phyloP scores from a whole-genome alignment of 2,329 filamentous ascomycete species.

The Cordyceps cateniannulata region DNA sequence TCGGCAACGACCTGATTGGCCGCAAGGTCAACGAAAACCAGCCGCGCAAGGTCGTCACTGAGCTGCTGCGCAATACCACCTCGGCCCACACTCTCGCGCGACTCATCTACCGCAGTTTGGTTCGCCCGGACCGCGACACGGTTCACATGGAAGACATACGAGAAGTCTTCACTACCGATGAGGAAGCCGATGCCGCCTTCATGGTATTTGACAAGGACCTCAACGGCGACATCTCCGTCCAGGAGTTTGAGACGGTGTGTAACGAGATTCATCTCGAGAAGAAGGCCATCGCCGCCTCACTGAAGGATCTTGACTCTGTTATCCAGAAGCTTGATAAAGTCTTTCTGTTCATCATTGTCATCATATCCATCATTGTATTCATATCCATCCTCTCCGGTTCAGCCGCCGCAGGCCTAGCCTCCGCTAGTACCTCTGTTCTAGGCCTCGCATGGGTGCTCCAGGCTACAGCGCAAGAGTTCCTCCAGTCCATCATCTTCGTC shows the following conservation, averaged over 20 bases:
- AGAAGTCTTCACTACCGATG: slow-evolving; percentile 69
- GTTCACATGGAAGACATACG: slow-evolving; percentile 73
- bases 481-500: slow-evolving; percentile 90
- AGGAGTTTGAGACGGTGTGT: slow-evolving; percentile 86
- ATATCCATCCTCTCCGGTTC: slow-evolving; percentile 84
- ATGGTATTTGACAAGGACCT: slow-evolving; percentile 92
- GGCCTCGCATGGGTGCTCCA: slow-evolving; percentile 90
- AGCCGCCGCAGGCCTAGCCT: slow-evolving; percentile 84
- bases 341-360: slow-evolving; percentile 76
- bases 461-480: slow-evolving; percentile 86
- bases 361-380: slow-evolving; percentile 80
- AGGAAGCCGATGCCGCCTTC: slow-evolving; percentile 86
- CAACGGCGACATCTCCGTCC: slow-evolving; percentile 94
- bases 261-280: slow-evolving; percentile 92
- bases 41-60: slow-evolving; percentile 75
- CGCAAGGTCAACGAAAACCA: slow-evolving; percentile 65
- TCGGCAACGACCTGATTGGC: slow-evolving; percentile 90
- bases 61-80: slow-evolving; percentile 64
- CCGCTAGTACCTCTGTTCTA: slow-evolving; percentile 78
- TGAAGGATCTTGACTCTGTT: slow-evolving; percentile 93
- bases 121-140: slow-evolving; percentile 66
- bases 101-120: slow-evolving; percentile 81
- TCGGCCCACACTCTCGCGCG: slow-evolving; percentile 81
- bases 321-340: slow-evolving; percentile 85
- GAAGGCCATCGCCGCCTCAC: slow-evolving; percentile 87